Percentiles rank a stretch among this genome's conserved stretches.
Conservation (phyloP, 1,284 basidiomycete species). For the Sporisorium exsertum region DNA sequence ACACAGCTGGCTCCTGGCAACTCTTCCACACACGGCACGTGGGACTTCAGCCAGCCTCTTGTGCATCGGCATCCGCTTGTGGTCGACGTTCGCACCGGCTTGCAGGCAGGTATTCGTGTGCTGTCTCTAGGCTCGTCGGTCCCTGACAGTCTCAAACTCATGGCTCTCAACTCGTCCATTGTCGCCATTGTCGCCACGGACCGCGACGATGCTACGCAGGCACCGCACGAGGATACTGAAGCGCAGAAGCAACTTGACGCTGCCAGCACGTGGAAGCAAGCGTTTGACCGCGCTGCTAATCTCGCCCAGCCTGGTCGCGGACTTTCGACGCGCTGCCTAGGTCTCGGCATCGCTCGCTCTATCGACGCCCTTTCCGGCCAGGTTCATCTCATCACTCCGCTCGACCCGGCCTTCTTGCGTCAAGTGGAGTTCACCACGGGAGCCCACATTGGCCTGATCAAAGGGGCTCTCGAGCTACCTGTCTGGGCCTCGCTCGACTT, state of each 20-base stretch:
- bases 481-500: slow-evolving; percentile 88
- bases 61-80: slow-evolving; percentile 68
- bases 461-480: slow-evolving; percentile 88
- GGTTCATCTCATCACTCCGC: slow-evolving; percentile 60
- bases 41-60: slow-evolving; percentile 80
- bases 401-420: slow-evolving; percentile 73
- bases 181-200: slow-evolving; percentile 72
- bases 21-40: slow-evolving; percentile 67
- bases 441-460: slow-evolving; percentile 79
- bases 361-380: slow-evolving; percentile 44
- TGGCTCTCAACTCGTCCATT: slow-evolving; percentile 83
- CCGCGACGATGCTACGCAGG: background rate
- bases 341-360: slow-evolving; percentile 61
- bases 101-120: slow-evolving; percentile 74
- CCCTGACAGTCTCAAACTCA: slow-evolving; percentile 57
- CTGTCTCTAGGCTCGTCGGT: slow-evolving; percentile 52
- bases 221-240: background rate
- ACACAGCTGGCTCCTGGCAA: slow-evolving; percentile 16
- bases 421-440: background rate
- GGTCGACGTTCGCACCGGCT: slow-evolving; percentile 74
- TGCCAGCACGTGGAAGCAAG: slow-evolving; percentile 32
- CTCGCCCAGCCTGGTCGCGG: background rate
- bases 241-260: background rate
- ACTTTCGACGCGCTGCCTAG: slow-evolving; percentile 34
- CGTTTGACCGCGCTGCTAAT: slow-evolving; percentile 27